Evolutionary conservation across 495 filamentous ascomycete genomes (phyloP).

Genomic region (Apodospora peruviana): DNA sequence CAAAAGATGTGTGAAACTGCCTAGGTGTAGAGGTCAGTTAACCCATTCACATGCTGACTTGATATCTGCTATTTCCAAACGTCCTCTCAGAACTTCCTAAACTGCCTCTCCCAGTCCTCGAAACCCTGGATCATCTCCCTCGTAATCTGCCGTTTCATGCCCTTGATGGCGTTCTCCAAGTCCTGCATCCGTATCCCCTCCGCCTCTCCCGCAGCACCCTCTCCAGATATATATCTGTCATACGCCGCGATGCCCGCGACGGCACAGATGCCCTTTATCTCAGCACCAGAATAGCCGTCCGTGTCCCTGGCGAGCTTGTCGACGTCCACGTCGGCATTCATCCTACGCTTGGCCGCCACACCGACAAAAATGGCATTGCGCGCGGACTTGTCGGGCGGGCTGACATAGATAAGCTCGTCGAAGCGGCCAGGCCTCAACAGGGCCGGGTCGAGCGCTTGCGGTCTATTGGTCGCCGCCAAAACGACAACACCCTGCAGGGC

Average conservation of each 20-base stretch:
- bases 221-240: constrained; percentile 19
- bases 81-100: too few relatives aligned
- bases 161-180: constrained; percentile 56
- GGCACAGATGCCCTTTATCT: constrained; percentile 74
- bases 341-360: constrained; percentile 57
- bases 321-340: constrained; percentile 58
- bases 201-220: constrained; percentile 6
- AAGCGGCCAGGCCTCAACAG: constrained; percentile 84
- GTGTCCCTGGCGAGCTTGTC: constrained; percentile 60
- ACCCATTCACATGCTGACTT: too few relatives aligned
- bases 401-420: constrained; percentile 86
- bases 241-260: constrained; percentile 39
- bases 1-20: too few relatives aligned
- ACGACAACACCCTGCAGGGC: constrained; percentile 76
- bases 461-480: constrained; percentile 91
- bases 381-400: constrained; percentile 70
- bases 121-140: constrained; percentile 58
- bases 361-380: constrained; percentile 65
- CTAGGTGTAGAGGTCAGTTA: too few relatives aligned
- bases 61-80: too few relatives aligned
- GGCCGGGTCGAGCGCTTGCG: constrained; percentile 80
- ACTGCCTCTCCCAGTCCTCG: constrained; percentile 54
- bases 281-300: constrained; percentile 83
- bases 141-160: constrained; percentile 65
- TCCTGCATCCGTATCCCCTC: constrained; percentile 53